Conservation (phyloP, 116 monocot species). For the Cymodocea nodosa region DNA sequence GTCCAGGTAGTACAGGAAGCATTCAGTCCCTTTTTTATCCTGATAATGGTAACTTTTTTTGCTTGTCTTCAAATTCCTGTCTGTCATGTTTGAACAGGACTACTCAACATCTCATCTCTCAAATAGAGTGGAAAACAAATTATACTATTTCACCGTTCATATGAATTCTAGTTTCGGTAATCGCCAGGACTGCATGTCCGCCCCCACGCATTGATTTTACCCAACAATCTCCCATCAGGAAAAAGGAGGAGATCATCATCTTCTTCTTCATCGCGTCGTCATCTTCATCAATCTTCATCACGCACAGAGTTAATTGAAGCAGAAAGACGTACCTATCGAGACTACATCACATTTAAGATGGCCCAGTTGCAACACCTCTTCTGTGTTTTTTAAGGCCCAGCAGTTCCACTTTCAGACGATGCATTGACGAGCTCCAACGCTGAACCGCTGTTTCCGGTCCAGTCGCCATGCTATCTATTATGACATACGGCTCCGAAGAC, state of each 20-base stretch:
- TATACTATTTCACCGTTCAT: too few relatives aligned
- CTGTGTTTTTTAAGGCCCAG: not conserved
- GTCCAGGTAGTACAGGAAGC: not conserved
- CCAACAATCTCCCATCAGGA: slow-evolving; percentile 3
- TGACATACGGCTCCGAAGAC: too few relatives aligned
- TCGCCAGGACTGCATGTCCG: too few relatives aligned
- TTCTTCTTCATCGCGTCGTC: too few relatives aligned
- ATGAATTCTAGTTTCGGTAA: too few relatives aligned
- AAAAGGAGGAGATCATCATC: not conserved
- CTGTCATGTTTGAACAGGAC: too few relatives aligned
- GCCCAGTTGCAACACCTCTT: slow-evolving; percentile 3
- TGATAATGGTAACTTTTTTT: too few relatives aligned
- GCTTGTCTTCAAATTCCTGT: too few relatives aligned
- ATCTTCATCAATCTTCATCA: not conserved
- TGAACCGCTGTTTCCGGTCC: not conserved
- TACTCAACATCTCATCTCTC: too few relatives aligned
- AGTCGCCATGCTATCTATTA: slow-evolving; percentile 7
- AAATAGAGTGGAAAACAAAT: too few relatives aligned
- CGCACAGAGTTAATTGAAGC: not conserved
- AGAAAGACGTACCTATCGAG: slow-evolving; percentile 2
- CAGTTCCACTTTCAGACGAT: slow-evolving; percentile 1
- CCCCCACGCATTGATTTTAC: slow-evolving; percentile 4
- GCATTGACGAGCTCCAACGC: slow-evolving; percentile 4
- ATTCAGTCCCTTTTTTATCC: not conserved
- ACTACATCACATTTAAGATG: slow-evolving; percentile 4